These are phyloP conservation scores for Alternaria atra DNA, from an alignment of 2,329 filamentous ascomycete species.

Conservation along the genomic window DNA sequence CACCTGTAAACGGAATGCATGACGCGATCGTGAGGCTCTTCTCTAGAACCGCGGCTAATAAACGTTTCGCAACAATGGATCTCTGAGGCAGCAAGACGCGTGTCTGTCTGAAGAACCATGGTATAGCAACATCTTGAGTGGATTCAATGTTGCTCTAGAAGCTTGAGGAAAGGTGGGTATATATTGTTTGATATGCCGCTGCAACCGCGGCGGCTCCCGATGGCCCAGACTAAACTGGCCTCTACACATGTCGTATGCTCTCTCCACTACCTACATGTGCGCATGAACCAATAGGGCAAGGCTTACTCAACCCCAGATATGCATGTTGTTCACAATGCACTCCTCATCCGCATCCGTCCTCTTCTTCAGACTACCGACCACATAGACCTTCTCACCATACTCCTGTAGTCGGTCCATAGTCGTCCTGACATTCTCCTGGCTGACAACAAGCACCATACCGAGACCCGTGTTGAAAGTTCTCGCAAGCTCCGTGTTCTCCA, in stretches of 20 bases:
- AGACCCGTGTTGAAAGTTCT: slow-evolving; percentile 94
- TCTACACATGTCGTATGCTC: background rate
- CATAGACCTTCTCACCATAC: slow-evolving; percentile 79
- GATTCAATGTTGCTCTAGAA: slow-evolving; percentile 5
- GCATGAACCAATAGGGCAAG: background rate
- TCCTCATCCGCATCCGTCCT: slow-evolving; percentile 58
- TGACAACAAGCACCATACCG: slow-evolving; percentile 91
- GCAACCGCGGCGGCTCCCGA: slow-evolving; percentile 6
- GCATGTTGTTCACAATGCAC: slow-evolving; percentile 70
- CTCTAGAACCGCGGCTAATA: background rate
- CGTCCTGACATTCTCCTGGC: slow-evolving; percentile 67
- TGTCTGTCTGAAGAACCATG: slow-evolving; percentile 1
- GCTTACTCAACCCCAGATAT: slow-evolving; percentile 53
- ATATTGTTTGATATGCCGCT: slow-evolving; percentile 20
- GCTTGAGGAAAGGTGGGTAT: slow-evolving; percentile 17
- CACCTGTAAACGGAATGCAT: background rate
- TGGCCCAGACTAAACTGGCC: slow-evolving; percentile 8
- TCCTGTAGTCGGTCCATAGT: slow-evolving; percentile 69
- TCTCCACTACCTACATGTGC: slow-evolving; percentile 3
- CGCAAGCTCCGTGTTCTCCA: slow-evolving; percentile 81
- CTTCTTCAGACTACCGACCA: slow-evolving; percentile 75
- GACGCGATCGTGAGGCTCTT: slow-evolving; percentile 8
- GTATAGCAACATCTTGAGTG: background rate
- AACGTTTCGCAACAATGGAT: background rate
- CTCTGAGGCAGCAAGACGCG: slow-evolving; percentile 6